Base-by-base conservation (phyloP, 2,329 filamentous ascomycete species). In the Colletotrichum spaethianum region DNA sequence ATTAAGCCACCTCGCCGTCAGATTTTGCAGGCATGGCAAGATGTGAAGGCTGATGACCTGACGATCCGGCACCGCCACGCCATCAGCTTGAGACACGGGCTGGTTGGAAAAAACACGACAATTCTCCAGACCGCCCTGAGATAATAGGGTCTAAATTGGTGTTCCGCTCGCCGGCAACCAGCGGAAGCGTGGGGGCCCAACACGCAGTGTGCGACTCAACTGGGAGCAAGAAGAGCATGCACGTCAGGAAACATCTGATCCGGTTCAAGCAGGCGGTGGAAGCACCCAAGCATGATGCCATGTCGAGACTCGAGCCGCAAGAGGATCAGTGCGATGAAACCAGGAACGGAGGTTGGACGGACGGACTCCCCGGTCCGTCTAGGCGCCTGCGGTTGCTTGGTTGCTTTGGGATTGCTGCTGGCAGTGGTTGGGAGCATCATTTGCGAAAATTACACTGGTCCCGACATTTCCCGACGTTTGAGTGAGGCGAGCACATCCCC, bases 1-100 rank as follows among this genome's bases (percentile, higher is more conserved):
- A 72, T 72, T 44, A 52, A 69, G 57, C 69, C 59, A 72, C 60
- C 56, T 63, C 65, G 65, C 57, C 59, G 59, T 69, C 65, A 69
- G 57, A 63, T 69, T 69, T 48, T 31, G 23, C 36, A n/a, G 23
- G 52, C 59, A 60, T 69, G 33, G 65, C 65, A 68, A 72, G 69
- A 72, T 72, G 65, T 36, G 44, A 69, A 50, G 44, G 59, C 52
- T 63, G 52, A 69, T 63, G 46, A 72, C 57, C 69, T 72, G 65
- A 63, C 57, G 38, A 69, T 65, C 63, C 28, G 57, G 59, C 46
- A 72, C 65, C 23, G 59, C 65, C 65, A 63, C 65, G 59, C 52
- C 23, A 16, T 38, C 46, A 16, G 14, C 40, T 46, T 72, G 52
- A 69, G 69, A 72, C 59, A 72, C 28, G 46, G 44, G 23, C 38